Percentiles rank a stretch among this genome's conserved stretches.
Evolutionary conservation across 257 asterid species (phyloP).

Genomic region (Solanum sejunctum): DNA sequence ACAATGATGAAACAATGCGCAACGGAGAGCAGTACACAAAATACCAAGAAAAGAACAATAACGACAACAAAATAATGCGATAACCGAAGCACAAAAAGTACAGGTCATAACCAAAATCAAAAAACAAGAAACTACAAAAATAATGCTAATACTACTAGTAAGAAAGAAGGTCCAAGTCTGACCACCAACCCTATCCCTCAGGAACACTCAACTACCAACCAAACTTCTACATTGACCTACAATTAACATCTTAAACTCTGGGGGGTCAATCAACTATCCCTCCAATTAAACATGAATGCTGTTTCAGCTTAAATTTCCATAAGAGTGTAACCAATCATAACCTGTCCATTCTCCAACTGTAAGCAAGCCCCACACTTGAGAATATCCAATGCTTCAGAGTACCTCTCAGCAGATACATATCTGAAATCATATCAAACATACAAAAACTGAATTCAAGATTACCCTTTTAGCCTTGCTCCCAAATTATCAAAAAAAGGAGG

Average conservation of each 20-base stretch:
- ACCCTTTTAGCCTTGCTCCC: background rate
- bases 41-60: background rate
- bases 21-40: background rate
- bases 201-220: background rate
- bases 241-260: background rate
- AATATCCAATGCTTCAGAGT: slow-evolving; percentile 67
- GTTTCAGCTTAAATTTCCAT: background rate
- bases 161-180: background rate
- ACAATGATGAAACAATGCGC: background rate
- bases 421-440: slow-evolving; percentile 21
- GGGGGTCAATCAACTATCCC: background rate
- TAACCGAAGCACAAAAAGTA: background rate
- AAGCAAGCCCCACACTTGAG: slow-evolving; percentile 87
- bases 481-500: background rate
- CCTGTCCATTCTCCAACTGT: slow-evolving; percentile 84
- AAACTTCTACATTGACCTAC: background rate
- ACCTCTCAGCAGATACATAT: slow-evolving; percentile 52
- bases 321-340: slow-evolving; percentile 10
- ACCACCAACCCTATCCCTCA: background rate
- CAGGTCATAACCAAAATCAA: background rate
- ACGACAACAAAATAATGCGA: background rate
- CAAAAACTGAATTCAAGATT: background rate
- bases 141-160: background rate
- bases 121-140: background rate
- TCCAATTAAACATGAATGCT: background rate